Evolutionary conservation across 148 eudicot genomes (phyloP), one percentile per base, ranked within the genome.

Genomic region (Spergularia marina): DNA sequence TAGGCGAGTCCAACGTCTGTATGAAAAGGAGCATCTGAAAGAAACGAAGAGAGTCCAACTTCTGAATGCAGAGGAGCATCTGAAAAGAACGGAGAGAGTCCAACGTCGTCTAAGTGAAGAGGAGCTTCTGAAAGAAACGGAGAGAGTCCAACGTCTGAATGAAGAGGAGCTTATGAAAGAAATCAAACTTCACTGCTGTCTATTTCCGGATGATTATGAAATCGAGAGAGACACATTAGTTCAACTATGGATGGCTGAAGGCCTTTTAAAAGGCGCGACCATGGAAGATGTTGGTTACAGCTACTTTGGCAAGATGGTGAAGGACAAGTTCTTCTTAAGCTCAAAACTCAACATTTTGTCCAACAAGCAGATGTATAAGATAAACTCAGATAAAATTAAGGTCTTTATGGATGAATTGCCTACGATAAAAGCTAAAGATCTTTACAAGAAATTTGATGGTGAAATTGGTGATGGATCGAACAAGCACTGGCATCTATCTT

Each of bases 211-310:
- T 15, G 74, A 34, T 36, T 76, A 68, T 14, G 74, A 56, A n/a
- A 7, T 76, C 13, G 79, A 76, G 3, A 14, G 51, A 0, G 79
- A 69, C 12, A 59, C 73, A 0, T 17, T 76, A 49, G 7, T 76
- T 2, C 74, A 69, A 34, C 34, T 76, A 30, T 76, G 74, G 79
- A 76, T 69, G 68, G 79, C 79, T 1, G 61, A 41, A 12, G 79
- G 74, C 30, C 49, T 76, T 1, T 13, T 76, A 44, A n/a, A 11
- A 10, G 34, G 59, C 9, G 79, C 69, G 13, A 52, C 68, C 3
- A 49, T 60, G 74, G 79, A 76, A 18, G 74, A 76, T 17, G n/a
- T 68, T 21, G 73, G n/a, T 14, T 44, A 47, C 36, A 21, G 16
- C 12, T 76, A 68, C 47, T 12, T 76, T 8, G 34, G 10, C 23